phyloP scores from a whole-genome alignment of 768 basidiomycete species.

The Agrocybe praecox region DNA sequence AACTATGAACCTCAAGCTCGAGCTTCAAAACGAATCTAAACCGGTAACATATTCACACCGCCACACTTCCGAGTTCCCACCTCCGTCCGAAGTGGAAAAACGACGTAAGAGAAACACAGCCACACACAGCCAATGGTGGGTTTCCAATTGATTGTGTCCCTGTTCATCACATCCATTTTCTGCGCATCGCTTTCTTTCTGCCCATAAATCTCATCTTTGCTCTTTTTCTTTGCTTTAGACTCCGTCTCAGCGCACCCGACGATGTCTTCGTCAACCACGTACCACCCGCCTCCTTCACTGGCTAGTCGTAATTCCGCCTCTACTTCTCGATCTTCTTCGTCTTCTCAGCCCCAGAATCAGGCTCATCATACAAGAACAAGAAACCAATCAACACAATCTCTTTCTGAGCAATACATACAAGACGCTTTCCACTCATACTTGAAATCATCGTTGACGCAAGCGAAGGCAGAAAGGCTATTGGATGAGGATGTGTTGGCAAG shows the following conservation, averaged over 20 bases:
- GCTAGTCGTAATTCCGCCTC: neutral
- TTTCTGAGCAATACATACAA: slow-evolving; percentile 69
- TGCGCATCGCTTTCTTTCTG: neutral
- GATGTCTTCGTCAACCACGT: neutral
- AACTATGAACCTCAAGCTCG: too few species aligned
- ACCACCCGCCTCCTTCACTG: neutral
- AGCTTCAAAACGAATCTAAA: too few species aligned
- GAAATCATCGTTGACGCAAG: slow-evolving; percentile 76
- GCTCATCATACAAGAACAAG: neutral
- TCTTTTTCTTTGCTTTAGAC: neutral
- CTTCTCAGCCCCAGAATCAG: too few species aligned
- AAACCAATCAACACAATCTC: slow-evolving; percentile 10
- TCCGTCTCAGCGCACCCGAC: neutral
- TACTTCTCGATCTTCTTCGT: neutral
- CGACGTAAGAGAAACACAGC: too few species aligned
- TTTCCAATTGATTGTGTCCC: too few species aligned
- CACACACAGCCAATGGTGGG: too few species aligned
- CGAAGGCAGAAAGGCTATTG: slow-evolving; percentile 74
- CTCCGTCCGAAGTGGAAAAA: too few species aligned
- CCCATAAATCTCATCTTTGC: neutral
- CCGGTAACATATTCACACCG: too few species aligned
- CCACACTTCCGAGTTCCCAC: too few species aligned
- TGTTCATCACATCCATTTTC: too few species aligned
- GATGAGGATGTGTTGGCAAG: slow-evolving; percentile 74
- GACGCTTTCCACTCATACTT: slow-evolving; percentile 84